phyloP scores from a whole-genome alignment of 2,329 filamentous ascomycete species.

The Monosporascus ibericus region DNA sequence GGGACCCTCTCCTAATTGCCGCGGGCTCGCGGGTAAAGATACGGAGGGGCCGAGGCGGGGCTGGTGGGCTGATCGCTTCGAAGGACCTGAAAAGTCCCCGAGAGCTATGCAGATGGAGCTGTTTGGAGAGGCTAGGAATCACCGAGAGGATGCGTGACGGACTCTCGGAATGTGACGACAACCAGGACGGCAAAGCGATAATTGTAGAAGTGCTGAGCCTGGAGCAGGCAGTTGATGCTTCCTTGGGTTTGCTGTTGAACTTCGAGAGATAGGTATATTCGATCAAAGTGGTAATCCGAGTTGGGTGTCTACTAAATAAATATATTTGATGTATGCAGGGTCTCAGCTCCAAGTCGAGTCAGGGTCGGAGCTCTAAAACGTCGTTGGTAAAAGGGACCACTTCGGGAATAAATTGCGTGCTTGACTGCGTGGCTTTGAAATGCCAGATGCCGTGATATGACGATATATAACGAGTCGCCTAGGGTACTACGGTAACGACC shows the following conservation, averaged over 20 bases:
- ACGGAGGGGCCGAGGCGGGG: not conserved
- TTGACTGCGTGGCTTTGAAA: conserved; percentile 9
- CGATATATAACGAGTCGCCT: conserved; percentile 14
- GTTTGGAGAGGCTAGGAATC: too few relatives aligned
- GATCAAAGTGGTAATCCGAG: not conserved
- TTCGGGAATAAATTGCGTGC: conserved; percentile 14
- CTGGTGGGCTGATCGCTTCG: not conserved
- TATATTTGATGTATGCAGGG: not conserved
- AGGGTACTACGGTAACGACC: not conserved
- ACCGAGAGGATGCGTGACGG: too few relatives aligned
- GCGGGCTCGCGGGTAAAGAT: too few relatives aligned
- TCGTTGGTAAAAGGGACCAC: conserved; percentile 4
- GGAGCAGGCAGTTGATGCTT: not conserved
- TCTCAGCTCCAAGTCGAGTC: not conserved
- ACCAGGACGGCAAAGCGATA: not conserved
- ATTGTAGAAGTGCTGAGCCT: not conserved
- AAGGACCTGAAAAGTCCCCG: not conserved
- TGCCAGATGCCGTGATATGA: conserved; percentile 22
- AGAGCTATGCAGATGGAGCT: too few relatives aligned
- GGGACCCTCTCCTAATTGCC: conserved; percentile 6
- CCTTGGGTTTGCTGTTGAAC: not conserved
- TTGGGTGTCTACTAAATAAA: not conserved
- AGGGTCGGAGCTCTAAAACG: not conserved
- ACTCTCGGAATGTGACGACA: not conserved
- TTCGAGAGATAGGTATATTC: not conserved